Percentiles rank a stretch among this genome's conserved stretches.
phyloP scores from a whole-genome alignment of 768 basidiomycete species.

The Podaxis sp. region DNA sequence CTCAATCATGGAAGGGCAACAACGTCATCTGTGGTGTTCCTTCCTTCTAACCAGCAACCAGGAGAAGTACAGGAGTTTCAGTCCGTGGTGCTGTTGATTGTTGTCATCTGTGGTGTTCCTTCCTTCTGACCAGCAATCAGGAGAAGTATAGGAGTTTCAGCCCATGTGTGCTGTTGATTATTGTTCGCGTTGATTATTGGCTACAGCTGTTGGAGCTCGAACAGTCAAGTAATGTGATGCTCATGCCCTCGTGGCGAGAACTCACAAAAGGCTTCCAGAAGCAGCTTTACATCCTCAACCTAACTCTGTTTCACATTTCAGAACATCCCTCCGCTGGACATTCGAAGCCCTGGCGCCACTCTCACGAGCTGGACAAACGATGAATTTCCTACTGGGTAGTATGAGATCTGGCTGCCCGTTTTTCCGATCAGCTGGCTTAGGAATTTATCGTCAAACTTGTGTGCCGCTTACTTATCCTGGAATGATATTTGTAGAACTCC shows the following conservation, averaged over 20 bases:
- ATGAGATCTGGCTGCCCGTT: background rate
- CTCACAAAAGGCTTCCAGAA: constrained; percentile 3
- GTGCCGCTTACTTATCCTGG: background rate
- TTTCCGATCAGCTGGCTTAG: background rate
- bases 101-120: background rate
- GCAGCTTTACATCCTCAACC: background rate
- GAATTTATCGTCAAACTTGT: background rate
- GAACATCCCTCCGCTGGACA: constrained; percentile 2
- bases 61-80: background rate
- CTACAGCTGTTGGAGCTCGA: background rate
- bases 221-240: background rate
- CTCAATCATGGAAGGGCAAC: background rate
- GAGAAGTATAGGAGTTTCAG: background rate
- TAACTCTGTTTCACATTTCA: background rate
- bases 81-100: background rate
- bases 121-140: background rate
- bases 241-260: constrained; percentile 5
- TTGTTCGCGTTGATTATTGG: background rate
- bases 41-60: background rate
- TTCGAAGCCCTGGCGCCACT: background rate
- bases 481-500: background rate
- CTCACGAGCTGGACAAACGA: constrained; percentile 4
- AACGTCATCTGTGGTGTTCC: background rate
- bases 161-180: background rate
- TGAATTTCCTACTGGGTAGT: constrained; percentile 1